Evolutionary conservation across 2,329 filamentous ascomycete species (phyloP), one percentile per base, ranked within the genome.

Genomic region (Pseudofabraea citricarpa): DNA sequence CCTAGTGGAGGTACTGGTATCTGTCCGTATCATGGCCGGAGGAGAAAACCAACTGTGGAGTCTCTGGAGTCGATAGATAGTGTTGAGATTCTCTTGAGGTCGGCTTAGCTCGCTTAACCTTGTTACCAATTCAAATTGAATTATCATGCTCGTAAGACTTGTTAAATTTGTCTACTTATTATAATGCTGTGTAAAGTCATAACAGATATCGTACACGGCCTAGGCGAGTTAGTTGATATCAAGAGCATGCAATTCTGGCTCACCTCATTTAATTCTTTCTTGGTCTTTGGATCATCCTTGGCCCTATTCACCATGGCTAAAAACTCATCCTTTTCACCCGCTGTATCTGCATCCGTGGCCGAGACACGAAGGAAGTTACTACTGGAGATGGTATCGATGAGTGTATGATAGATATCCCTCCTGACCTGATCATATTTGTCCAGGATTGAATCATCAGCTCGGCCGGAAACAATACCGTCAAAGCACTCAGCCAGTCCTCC

Each of bases 401-500:
- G 55, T 3, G 62, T 57, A 4, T 56, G 47, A 52, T 60, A 69
- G 29, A 62, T 66, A 36, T 58, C 52, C 37, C 60, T 58, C 8
- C 66, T 54, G 4, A 67, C 50, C 40, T 63, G 58, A 18, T 58
- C 60, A 44, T 69, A 69, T 21, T 57, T 63, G 46, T 66, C 60
- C 6, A 69, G 53, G 23, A 69, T 68, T 2, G 31, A 51, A 2
- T 64, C 58, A 40, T 59, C 58, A 0, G 63, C 60, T 6, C 59
- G 37, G 1, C 59, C 61, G 12, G 60, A 52, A 36, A 62, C 52
- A 5, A 68, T 64, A 1, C 64, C 65, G 12, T 45, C 56, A 8
- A 83, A 67, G 53, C 78, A 81, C 51, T 84, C 78, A 45, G 71
- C 78, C 5, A 84, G 67, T 0, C 77, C 76, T 9, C 76, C 79